These are phyloP conservation scores for Cryphonectria naterciae DNA, from an alignment of 2,329 filamentous ascomycete genomes.

Conservation along the genomic window DNA sequence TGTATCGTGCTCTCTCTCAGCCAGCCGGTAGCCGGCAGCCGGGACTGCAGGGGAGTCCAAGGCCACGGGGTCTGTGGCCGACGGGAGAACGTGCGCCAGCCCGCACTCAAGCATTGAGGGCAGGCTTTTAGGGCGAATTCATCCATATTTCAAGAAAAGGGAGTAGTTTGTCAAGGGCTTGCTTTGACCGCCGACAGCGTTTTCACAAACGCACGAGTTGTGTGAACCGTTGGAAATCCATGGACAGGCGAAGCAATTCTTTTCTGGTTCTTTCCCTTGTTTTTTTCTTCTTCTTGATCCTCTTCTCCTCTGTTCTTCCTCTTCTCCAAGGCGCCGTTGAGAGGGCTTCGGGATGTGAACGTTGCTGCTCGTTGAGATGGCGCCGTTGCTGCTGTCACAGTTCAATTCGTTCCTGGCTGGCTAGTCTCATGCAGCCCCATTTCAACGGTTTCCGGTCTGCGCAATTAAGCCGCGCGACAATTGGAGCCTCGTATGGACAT, in stretches of 20 bases:
- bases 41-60: slow-evolving; percentile 24
- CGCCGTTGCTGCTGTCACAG: slow-evolving; percentile 11
- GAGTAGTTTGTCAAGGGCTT: slow-evolving; percentile 4
- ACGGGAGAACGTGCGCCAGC: slow-evolving; percentile 14
- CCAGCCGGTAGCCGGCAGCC: slow-evolving; percentile 24
- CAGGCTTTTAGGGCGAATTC: slow-evolving; percentile 16
- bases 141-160: slow-evolving; percentile 23
- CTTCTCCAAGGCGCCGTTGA: background rate
- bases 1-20: slow-evolving; percentile 18
- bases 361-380: slow-evolving; percentile 7
- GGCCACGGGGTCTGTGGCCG: slow-evolving; percentile 20
- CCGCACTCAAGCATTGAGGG: slow-evolving; percentile 20
- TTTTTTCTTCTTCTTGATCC: background rate
- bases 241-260: background rate
- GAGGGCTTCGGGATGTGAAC: background rate
- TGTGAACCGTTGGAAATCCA: background rate
- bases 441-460: slow-evolving; percentile 12
- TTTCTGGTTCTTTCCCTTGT: background rate
- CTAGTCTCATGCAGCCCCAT: slow-evolving; percentile 14
- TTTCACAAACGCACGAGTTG: slow-evolving; percentile 1
- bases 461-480: slow-evolving; percentile 23
- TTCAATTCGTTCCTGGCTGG: slow-evolving; percentile 5
- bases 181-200: background rate
- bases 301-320: background rate
- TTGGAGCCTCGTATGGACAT: slow-evolving; percentile 11